Conservation (phyloP, 1,284 basidiomycete genomes). For the Trichosporon coremiiforme region DNA sequence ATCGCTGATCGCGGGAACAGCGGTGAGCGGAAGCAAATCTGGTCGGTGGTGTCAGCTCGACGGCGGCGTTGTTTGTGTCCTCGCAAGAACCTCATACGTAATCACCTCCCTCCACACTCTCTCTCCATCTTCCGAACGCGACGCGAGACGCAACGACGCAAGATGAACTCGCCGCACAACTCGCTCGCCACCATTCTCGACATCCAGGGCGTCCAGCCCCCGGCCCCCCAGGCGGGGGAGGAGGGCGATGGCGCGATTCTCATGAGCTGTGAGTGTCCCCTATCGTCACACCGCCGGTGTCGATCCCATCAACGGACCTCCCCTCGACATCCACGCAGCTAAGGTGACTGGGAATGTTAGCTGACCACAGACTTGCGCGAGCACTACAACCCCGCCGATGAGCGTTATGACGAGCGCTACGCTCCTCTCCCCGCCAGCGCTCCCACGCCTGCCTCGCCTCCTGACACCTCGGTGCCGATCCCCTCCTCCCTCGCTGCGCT, state of each 20-base stretch:
- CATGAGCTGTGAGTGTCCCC: conserved; percentile 29
- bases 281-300: neutral
- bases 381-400: conserved; percentile 16
- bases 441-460: conserved; percentile 30
- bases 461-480: conserved; percentile 32
- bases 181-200: conserved; percentile 22
- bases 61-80: conserved; percentile 11
- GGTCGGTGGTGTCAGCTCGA: neutral
- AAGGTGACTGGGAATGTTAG: neutral
- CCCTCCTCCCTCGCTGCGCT: conserved; percentile 31
- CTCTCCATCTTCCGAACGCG: conserved; percentile 1
- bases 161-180: conserved; percentile 25
- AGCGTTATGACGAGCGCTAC: neutral
- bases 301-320: neutral
- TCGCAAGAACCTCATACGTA: conserved; percentile 13
- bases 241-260: conserved; percentile 23
- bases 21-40: neutral
- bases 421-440: conserved; percentile 17
- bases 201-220: neutral
- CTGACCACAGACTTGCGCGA: conserved; percentile 29
- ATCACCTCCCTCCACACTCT: conserved; percentile 21
- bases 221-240: conserved; percentile 20
- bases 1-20: neutral
- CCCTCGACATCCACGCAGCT: neutral
- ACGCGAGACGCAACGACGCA: neutral